These are phyloP conservation scores for Lanmaoa rubissima DNA, from an alignment of 768 basidiomycete species.

Conservation along the genomic window DNA sequence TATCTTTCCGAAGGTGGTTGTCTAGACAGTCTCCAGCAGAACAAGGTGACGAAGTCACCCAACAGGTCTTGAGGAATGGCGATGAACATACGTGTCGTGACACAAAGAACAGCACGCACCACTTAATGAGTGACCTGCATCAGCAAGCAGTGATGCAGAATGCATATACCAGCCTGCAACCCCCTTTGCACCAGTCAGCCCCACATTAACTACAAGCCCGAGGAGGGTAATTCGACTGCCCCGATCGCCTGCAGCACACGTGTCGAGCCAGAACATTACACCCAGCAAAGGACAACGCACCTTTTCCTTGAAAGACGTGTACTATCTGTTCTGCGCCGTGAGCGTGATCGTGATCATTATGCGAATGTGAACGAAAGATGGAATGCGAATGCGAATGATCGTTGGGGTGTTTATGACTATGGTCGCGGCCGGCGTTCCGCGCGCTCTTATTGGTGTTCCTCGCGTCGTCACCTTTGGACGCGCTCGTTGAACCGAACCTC, in stretches of 20 bases:
- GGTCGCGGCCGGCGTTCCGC: slow-evolving; percentile 33
- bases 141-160: slow-evolving; percentile 87
- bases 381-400: slow-evolving; percentile 58
- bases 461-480: slow-evolving; percentile 24
- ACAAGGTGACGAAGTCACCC: slow-evolving; percentile 89
- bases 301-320: slow-evolving; percentile 61
- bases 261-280: not conserved
- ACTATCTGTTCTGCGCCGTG: slow-evolving; percentile 69
- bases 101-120: slow-evolving; percentile 47
- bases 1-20: slow-evolving; percentile 76
- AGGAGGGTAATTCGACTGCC: slow-evolving; percentile 83
- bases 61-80: slow-evolving; percentile 56
- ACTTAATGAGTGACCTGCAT: slow-evolving; percentile 88
- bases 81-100: slow-evolving; percentile 8
- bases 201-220: slow-evolving; percentile 81
- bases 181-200: slow-evolving; percentile 81
- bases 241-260: slow-evolving; percentile 55
- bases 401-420: slow-evolving; percentile 32
- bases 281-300: slow-evolving; percentile 37
- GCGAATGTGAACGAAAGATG: slow-evolving; percentile 66
- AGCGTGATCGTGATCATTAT: slow-evolving; percentile 54
- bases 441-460: slow-evolving; percentile 21
- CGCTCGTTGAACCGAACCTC: slow-evolving; percentile 17
- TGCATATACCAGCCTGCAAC: slow-evolving; percentile 87
- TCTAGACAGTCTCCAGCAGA: slow-evolving; percentile 83